Conservation (phyloP, 306 rosid species). For the Sophora flavescens region DNA sequence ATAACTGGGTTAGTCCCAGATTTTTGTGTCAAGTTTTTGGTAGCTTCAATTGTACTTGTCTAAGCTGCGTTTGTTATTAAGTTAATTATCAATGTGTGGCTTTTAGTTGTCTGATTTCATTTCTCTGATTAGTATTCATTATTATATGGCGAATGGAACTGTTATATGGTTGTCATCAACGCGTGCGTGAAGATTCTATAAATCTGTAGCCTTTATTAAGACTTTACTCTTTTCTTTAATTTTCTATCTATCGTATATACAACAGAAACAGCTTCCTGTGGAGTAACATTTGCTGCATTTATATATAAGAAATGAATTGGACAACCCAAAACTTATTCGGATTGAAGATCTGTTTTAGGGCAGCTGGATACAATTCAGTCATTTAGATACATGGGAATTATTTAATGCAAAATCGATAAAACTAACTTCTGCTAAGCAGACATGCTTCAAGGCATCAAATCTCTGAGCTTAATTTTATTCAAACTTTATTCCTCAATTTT, state of each 20-base stretch:
- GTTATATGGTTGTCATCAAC: too few relatives aligned
- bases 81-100: neutral
- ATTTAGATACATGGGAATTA: neutral
- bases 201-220: too few relatives aligned
- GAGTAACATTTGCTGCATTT: conserved; percentile 66
- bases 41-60: neutral
- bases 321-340: neutral
- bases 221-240: too few relatives aligned
- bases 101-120: neutral
- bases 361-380: neutral
- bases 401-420: too few relatives aligned
- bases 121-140: neutral
- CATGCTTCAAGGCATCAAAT: too few relatives aligned
- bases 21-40: conserved; percentile 5
- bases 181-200: too few relatives aligned
- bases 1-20: conserved; percentile 18
- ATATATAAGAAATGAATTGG: neutral
- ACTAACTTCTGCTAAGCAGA: too few relatives aligned
- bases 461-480: too few relatives aligned
- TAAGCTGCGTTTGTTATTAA: neutral
- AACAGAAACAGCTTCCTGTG: conserved; percentile 65
- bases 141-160: too few relatives aligned
- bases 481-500: too few relatives aligned
- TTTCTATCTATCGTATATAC: too few relatives aligned
- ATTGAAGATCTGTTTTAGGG: neutral